Evolutionary conservation across 768 basidiomycete genomes (phyloP), one percentile per base, ranked within the genome.

Genomic region (Asterophora lycoperdoides): DNA sequence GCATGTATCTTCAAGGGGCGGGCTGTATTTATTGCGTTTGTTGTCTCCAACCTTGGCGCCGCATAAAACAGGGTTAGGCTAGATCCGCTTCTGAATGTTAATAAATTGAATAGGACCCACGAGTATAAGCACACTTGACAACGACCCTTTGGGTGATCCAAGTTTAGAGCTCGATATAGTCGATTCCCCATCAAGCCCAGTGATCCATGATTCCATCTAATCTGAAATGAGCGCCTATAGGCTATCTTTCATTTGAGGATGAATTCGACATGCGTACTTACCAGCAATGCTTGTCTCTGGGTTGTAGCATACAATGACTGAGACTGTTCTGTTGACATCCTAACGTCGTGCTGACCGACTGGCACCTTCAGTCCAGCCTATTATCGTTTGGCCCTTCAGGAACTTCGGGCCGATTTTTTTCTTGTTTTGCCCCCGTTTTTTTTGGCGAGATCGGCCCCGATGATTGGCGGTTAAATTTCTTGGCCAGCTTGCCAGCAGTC

Each of bases 11-110:
- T 23, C 23, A 23, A 32, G 30, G 10, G 30, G 8, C 30, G 13
- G 9, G 9, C 13, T 32, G 13, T 32, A 32, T 32, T 32, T 32
- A 32, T 32, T 32, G 30, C 4, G 14, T 20, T 14, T 11, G 35
- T n/a, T n/a, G 13, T 8, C 33, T 44, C 30, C 4, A 26, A n/a
- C 19, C 19, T 45, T 42, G 46, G 42, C 26, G 26, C 28, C 17
- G 14, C 26, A 32, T 30, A 9, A 47, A 45, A 56, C 23, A 34
- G 36, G 49, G 52, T 51, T 56, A 54, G 56, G n/a, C 51, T 55
- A 3, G 20, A 40, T 51, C 43, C 42, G 44, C 49, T 48, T 45
- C 51, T 46, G 29, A 7, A 17, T 23, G 23, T 23, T 23, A 23
- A 23, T 18, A 41, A 47, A 36, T 35, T 41, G 17, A 49, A 48